Evolutionary conservation across 2,329 filamentous ascomycete genomes (phyloP).

Genomic region (Aspergillus sp.): DNA sequence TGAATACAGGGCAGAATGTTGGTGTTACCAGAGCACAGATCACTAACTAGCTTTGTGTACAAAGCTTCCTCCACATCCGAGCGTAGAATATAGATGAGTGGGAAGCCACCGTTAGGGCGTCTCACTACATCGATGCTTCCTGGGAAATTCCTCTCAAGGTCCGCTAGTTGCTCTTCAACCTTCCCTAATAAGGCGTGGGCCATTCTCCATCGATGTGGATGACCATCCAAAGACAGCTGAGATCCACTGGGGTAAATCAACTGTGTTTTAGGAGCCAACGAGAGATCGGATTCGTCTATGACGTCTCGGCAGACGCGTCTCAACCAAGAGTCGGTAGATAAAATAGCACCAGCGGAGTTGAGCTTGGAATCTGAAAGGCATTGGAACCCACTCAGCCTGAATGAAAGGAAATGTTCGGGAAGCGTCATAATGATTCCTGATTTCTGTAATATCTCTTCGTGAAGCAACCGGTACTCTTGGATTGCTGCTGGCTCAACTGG

Average conservation of each 20-base stretch:
- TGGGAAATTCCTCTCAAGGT: conserved; percentile 41
- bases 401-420: conserved; percentile 66
- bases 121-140: conserved; percentile 52
- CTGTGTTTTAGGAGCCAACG: conserved; percentile 54
- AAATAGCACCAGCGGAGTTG: conserved; percentile 48
- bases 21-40: conserved; percentile 38
- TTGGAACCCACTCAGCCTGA: conserved; percentile 62
- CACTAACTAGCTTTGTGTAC: conserved; percentile 38
- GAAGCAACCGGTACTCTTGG: conserved; percentile 37
- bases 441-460: conserved; percentile 42
- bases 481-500: conserved; percentile 29
- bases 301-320: conserved; percentile 56
- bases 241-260: conserved; percentile 58
- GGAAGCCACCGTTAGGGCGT: conserved; percentile 46
- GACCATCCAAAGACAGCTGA: conserved; percentile 52
- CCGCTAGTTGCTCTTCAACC: conserved; percentile 35
- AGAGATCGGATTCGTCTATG: conserved; percentile 64
- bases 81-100: conserved; percentile 57
- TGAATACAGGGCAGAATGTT: conserved; percentile 28
- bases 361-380: conserved; percentile 51
- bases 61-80: conserved; percentile 49
- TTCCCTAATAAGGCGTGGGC: conserved; percentile 44
- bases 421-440: conserved; percentile 59
- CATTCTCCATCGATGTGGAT: conserved; percentile 54
- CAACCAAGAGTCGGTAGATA: conserved; percentile 53